Evolutionary conservation across 2,329 filamentous ascomycete species (phyloP).

Genomic region (Penicillium griseofulvum): DNA sequence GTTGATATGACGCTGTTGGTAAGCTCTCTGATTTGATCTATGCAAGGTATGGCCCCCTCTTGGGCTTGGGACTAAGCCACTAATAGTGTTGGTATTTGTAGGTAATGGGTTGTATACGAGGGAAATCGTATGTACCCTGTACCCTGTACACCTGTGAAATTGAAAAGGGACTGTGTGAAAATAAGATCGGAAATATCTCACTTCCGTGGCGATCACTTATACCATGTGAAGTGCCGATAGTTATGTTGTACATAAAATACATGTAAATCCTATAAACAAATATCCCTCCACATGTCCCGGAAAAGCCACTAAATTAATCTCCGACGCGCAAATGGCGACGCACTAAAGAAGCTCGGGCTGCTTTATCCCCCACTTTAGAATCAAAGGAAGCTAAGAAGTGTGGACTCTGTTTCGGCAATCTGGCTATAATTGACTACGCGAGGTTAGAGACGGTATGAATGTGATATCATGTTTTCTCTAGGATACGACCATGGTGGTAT

Average conservation of each 20-base stretch:
- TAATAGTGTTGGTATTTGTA: not conserved
- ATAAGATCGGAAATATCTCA: not conserved
- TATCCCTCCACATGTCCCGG: not conserved
- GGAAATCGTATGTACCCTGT: not conserved
- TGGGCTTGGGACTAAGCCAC: not conserved
- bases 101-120: not conserved
- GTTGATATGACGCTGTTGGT: not conserved
- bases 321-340: constrained; percentile 9
- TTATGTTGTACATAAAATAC: not conserved
- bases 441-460: not conserved
- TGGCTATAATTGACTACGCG: not conserved
- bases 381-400: not conserved
- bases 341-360: not conserved
- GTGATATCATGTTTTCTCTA: not conserved
- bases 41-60: not conserved
- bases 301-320: constrained; percentile 10
- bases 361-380: not conserved
- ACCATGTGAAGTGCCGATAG: not conserved
- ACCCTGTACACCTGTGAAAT: not conserved
- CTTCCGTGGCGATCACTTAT: not conserved
- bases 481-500: too few relatives aligned
- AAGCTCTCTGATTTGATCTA: not conserved
- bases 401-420: not conserved
- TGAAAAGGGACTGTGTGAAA: too few relatives aligned
- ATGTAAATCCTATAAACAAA: not conserved